Percentiles rank a stretch among this genome's conserved stretches.
Conservation (phyloP, 148 eudicot species). For the Pharnaceum exiguum region DNA sequence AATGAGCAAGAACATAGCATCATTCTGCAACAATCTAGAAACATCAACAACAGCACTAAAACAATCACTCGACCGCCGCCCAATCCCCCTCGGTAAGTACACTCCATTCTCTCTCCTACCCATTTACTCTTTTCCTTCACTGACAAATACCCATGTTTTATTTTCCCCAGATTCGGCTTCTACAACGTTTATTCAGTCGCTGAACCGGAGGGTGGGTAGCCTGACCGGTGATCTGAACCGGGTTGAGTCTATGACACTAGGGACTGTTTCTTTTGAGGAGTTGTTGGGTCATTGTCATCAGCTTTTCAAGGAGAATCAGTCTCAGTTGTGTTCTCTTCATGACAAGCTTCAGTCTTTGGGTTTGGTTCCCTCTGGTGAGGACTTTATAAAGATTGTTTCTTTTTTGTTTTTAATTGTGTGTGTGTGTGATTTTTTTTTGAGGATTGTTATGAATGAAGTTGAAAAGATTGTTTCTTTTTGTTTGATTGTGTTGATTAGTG, state of each 20-base stretch:
- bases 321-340: slow-evolving; percentile 41
- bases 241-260: slow-evolving; percentile 77
- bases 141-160: neutral
- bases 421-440: neutral
- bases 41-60: slow-evolving; percentile 58
- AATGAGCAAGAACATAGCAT: slow-evolving; percentile 41
- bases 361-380: slow-evolving; percentile 38
- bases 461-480: too few relatives aligned
- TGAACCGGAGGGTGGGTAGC: slow-evolving; percentile 51
- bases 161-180: slow-evolving; percentile 73
- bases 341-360: slow-evolving; percentile 37
- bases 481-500: too few relatives aligned
- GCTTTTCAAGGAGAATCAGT: slow-evolving; percentile 59
- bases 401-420: neutral
- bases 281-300: slow-evolving; percentile 80
- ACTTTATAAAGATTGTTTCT: neutral
- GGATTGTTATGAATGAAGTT: too few relatives aligned
- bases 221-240: slow-evolving; percentile 55
- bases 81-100: slow-evolving; percentile 70
- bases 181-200: slow-evolving; percentile 64
- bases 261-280: slow-evolving; percentile 90
- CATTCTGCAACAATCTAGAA: slow-evolving; percentile 70
- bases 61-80: slow-evolving; percentile 77
- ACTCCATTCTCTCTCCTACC: neutral
- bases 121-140: neutral